phyloP scores from a whole-genome alignment of 2,329 filamentous ascomycete species.

The Aspergillus novoparasiticus region DNA sequence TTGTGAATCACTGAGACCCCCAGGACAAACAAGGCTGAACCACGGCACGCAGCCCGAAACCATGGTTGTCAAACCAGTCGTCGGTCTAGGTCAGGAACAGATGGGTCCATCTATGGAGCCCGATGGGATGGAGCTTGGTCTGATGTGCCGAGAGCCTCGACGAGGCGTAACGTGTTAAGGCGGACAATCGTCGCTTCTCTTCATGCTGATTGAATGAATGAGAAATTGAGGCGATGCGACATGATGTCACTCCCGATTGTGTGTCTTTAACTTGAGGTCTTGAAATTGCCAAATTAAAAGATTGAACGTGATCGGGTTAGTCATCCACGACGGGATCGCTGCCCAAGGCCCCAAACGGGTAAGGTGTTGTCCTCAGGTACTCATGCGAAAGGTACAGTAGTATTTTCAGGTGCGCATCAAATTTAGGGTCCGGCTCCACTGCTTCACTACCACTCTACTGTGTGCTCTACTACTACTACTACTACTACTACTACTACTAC shows the following conservation, averaged over 20 bases:
- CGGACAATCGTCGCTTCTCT: not conserved
- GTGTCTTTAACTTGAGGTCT: not conserved
- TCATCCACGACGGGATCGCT: not conserved
- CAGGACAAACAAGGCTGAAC: slow-evolving; percentile 7
- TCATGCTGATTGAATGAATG: not conserved
- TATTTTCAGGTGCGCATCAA: not conserved
- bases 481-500: not conserved
- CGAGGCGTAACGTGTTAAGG: not conserved
- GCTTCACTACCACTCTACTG: not conserved
- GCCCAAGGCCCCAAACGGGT: not conserved
- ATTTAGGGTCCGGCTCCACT: not conserved
- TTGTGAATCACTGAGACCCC: not conserved
- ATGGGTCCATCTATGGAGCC: slow-evolving; percentile 5
- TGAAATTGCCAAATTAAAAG: not conserved
- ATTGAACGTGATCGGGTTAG: not conserved
- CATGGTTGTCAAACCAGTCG: not conserved
- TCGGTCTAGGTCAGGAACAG: slow-evolving; percentile 10
- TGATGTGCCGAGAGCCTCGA: not conserved
- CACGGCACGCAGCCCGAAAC: slow-evolving; percentile 9
- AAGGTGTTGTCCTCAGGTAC: not conserved
- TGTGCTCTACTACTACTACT: not conserved
- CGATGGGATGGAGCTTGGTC: not conserved
- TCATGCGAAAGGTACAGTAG: not conserved
- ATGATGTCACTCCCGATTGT: slow-evolving; percentile 1
- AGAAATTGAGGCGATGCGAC: not conserved